Evolutionary conservation across 1,284 basidiomycete species (phyloP), one percentile per base, ranked within the genome.

Genomic region (Tausonia pullulans): DNA sequence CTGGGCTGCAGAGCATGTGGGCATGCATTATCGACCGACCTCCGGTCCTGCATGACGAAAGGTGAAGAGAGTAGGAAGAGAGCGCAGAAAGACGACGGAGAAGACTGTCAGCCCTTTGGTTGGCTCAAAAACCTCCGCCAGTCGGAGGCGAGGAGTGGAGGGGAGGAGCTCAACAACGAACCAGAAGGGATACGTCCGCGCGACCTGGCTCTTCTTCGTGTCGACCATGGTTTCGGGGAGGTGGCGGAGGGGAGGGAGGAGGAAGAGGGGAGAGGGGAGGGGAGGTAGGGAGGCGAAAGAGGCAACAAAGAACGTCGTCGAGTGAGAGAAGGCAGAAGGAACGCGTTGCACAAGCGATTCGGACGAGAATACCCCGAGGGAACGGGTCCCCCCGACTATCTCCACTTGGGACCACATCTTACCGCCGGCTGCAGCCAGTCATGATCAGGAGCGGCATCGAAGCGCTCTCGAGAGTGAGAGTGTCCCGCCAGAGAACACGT

Each of bases 121-220:
- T 16, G 16, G 51, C 51, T 46, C 3, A 10, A 9, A 3, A 45
- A 46, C n/a, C 57, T 3, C 53, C 5, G 40, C 5, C 39, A 11
- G 39, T 10, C 14, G 11, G 8, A 48, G 55, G 50, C 48, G 27
- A 2, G 45, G 46, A 58, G 53, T 10, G n/a, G 44, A 48, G 16
- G 43, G 9, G 4, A 52, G 50, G 27, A 41, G 41, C 11, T 11
- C 13, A 60, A 39, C 3, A 46, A 68, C 71, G 69, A 63, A 72
- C 71, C 70, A 71, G 65, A 72, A 72, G 3, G 71, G 71, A 61
- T 72, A 72, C 45, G 60, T 69, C 65, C 45, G 43, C 41, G 45
- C 55, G 41, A 41, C 7, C 3, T 41, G 27, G 27, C 27, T n/a
- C 43, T 57, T 57, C 43, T n/a, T 44, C 2, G 43, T n/a, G 55